Conservation (phyloP, 768 basidiomycete species). For the Sarcodon aspratus region DNA sequence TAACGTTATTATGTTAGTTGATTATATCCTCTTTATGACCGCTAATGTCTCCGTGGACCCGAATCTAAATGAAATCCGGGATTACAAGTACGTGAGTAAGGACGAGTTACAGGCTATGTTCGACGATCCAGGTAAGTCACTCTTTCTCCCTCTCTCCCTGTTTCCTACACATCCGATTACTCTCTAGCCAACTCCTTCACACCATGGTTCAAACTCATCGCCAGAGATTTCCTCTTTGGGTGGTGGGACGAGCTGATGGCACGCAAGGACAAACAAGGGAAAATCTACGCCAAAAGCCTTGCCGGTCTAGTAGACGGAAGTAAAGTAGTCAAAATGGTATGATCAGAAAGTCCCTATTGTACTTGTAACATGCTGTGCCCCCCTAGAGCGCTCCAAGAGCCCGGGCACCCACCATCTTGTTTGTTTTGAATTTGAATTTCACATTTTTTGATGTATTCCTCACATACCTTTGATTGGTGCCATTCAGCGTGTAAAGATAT, state of each 20-base stretch:
- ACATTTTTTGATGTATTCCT: too few relatives aligned
- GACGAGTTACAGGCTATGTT: constrained; percentile 89
- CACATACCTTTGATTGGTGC: not conserved
- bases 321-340: constrained; percentile 61
- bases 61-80: constrained; percentile 87
- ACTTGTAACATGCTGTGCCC: not conserved
- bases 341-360: constrained; percentile 1
- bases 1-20: constrained; percentile 48
- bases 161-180: not conserved
- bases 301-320: constrained; percentile 58
- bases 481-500: too few relatives aligned
- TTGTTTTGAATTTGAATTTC: not conserved
- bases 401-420: not conserved
- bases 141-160: constrained; percentile 1
- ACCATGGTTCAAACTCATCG: constrained; percentile 99
- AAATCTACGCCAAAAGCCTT: constrained; percentile 51
- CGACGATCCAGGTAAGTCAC: constrained; percentile 49
- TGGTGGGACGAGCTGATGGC: constrained; percentile 93
- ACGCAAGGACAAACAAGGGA: constrained; percentile 44
- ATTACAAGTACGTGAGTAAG: constrained; percentile 85
- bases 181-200: constrained; percentile 76
- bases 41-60: constrained; percentile 73
- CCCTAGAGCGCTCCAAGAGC: not conserved
- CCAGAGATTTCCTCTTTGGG: constrained; percentile 90
- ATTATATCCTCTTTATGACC: constrained; percentile 94